Percentiles rank a stretch among this genome's conserved stretches.
These are phyloP conservation scores for Goffeauzyma gilvescens DNA, from an alignment of 768 basidiomycete genomes.

Conservation along the genomic window DNA sequence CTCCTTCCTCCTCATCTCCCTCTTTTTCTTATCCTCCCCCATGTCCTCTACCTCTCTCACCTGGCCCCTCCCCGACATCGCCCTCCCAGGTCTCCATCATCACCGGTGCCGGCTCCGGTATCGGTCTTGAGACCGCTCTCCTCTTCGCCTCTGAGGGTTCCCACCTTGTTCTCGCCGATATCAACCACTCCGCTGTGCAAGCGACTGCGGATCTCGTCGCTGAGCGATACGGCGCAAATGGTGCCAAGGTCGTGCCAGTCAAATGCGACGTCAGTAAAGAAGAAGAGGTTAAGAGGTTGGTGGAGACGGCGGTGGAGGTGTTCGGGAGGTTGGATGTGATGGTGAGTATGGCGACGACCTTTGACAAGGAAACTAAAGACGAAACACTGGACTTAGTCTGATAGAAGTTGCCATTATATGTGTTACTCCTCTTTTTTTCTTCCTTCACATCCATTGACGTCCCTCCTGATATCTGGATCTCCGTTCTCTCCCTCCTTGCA, in stretches of 20 bases:
- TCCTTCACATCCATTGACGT: background rate
- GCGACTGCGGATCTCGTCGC: constrained; percentile 47
- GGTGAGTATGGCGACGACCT: constrained; percentile 41
- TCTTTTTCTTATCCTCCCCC: no score
- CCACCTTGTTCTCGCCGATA: constrained; percentile 70
- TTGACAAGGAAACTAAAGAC: background rate
- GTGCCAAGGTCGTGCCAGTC: constrained; percentile 38
- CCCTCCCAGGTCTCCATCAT: constrained; percentile 38
- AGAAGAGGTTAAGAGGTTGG: constrained; percentile 58
- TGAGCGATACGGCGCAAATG: constrained; percentile 41
- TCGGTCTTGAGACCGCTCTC: constrained; percentile 86
- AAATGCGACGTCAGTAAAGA: constrained; percentile 83
- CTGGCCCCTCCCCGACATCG: constrained; percentile 1
- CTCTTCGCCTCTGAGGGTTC: constrained; percentile 90
- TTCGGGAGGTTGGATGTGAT: constrained; percentile 92
- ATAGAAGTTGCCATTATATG: background rate
- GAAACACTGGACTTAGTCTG: background rate
- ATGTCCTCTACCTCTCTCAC: no score
- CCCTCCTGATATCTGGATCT: background rate
- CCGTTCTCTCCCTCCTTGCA: background rate
- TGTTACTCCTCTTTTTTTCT: background rate
- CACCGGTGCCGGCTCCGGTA: constrained; percentile 80
- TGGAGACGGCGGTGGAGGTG: constrained; percentile 56
- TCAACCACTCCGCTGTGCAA: constrained; percentile 58
- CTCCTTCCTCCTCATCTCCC: background rate